These are phyloP conservation scores for Curvularia hawaiiensis DNA, from an alignment of 2,329 filamentous ascomycete genomes.

Conservation along the genomic window DNA sequence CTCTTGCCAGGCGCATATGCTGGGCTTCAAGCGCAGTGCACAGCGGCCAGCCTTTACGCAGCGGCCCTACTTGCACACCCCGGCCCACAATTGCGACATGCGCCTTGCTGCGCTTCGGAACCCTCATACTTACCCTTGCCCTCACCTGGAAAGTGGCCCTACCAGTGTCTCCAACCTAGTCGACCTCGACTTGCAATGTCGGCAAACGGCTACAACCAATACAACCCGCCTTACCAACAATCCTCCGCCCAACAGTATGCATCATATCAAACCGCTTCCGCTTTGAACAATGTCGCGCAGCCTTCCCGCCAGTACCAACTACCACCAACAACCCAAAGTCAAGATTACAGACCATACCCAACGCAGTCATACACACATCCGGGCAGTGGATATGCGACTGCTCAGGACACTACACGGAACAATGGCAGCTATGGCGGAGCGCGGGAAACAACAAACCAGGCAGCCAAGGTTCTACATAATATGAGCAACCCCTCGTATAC, in stretches of 20 bases:
- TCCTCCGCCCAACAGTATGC: constrained; percentile 38
- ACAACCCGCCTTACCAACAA: constrained; percentile 38
- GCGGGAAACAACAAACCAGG: constrained; percentile 35
- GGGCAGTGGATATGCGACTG: constrained; percentile 25
- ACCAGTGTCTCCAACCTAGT: constrained; percentile 7
- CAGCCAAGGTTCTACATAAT: constrained; percentile 41
- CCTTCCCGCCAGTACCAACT: constrained; percentile 35
- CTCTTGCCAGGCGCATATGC: not conserved
- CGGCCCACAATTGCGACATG: not conserved
- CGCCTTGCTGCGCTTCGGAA: constrained; percentile 2
- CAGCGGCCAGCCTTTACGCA: not conserved
- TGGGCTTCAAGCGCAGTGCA: not conserved
- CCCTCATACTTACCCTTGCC: constrained; percentile 12
- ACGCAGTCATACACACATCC: constrained; percentile 28
- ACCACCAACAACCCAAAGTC: constrained; percentile 27
- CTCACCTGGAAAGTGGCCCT: constrained; percentile 7
- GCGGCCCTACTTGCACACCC: not conserved
- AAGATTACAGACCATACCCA: constrained; percentile 38
- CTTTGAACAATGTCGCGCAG: constrained; percentile 32
- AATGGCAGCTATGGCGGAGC: constrained; percentile 31
- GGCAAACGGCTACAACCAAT: constrained; percentile 34
- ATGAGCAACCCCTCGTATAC: constrained; percentile 42
- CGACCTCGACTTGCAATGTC: constrained; percentile 26
- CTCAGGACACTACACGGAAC: constrained; percentile 31
- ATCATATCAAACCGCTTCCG: constrained; percentile 32